Percentiles rank a stretch among this genome's conserved stretches.
Evolutionary conservation across 345 rosid genomes (phyloP).

Genomic region (Syzygium jambos): DNA sequence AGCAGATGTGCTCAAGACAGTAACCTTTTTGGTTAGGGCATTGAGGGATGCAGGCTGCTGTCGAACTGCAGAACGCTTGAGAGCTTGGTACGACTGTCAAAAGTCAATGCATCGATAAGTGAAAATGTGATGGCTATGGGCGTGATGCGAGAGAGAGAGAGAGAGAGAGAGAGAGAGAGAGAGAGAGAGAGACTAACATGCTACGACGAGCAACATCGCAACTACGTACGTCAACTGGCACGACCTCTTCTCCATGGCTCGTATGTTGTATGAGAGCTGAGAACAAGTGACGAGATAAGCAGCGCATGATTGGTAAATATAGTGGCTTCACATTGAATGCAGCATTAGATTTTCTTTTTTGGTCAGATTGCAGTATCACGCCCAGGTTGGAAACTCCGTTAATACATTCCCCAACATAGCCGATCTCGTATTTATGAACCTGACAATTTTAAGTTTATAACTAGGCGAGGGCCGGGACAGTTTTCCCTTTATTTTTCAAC

Average conservation of each 20-base stretch:
- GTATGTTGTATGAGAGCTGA: not conserved
- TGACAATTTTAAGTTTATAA: not conserved
- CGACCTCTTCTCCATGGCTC: not conserved
- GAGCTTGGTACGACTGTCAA: not conserved
- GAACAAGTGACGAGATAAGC: not conserved
- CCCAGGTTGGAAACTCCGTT: not conserved
- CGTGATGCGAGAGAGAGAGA: not conserved
- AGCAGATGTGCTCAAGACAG: not conserved
- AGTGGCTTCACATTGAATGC: not conserved
- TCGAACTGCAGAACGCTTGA: not conserved
- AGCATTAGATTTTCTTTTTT: not conserved
- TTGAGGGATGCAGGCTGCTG: not conserved
- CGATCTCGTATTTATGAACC: not conserved
- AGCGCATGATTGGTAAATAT: not conserved
- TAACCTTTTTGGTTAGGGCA: not conserved
- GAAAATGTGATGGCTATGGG: not conserved
- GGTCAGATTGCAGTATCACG: not conserved
- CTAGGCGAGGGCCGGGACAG: too few species aligned
- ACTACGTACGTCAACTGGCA: not conserved
- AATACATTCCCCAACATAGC: not conserved
- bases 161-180: not conserved
- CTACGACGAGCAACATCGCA: not conserved
- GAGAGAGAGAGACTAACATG: not conserved
- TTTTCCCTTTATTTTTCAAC: not conserved
- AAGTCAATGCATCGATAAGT: not conserved